Evolutionary conservation across 2,329 filamentous ascomycete species (phyloP), one percentile per base, ranked within the genome.

Genomic region (Endothia cerciana): DNA sequence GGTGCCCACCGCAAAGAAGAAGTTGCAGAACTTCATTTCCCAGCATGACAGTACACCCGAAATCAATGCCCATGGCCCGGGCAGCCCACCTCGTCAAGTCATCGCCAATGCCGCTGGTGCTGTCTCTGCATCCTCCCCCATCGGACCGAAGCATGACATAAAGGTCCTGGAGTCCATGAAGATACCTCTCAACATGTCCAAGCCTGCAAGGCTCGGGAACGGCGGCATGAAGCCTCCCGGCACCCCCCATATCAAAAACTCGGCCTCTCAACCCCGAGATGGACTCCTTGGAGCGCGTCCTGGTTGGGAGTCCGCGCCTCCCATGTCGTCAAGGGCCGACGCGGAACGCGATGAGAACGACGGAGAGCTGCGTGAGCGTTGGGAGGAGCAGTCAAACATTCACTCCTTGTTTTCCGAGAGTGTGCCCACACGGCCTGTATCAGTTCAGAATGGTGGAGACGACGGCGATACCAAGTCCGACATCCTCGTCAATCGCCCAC

Each of bases 1-100:
- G 73, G 73, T 74, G 70, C 74, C 74, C 56, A 72, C 71, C 28
- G 71, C 74, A 43, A 73, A 71, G 63, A 73, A 72, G 66, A 74
- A 73, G 69, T 64, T 75, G 47, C 71, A 80, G 76, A 78, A 76
- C 75, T 74, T 74, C 59, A 49, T 67, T n/a, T 59, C 66, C 25
- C 63, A 64, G 49, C 57, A 62, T 41, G 67, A 69, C 15, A 40
- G n/a, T 15, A 30, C 49, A 25, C n/a, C 62, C 17, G 25, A 57
- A 6, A 62, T 62, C 59, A 64, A 60, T 17, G 55, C 62, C 49
- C 65, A 64, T 45, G 65, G 66, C 3, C 68, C 68, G 19, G 58
- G 62, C 61, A 70, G 68, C 38, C 72, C 71, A 30, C 56, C 66
- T 40, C 57, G 62, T 15, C 65, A 64, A 41, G 40, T 49, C 38